Conservation (phyloP, 208 protist genomes). For the Trichomonas gallinae region DNA sequence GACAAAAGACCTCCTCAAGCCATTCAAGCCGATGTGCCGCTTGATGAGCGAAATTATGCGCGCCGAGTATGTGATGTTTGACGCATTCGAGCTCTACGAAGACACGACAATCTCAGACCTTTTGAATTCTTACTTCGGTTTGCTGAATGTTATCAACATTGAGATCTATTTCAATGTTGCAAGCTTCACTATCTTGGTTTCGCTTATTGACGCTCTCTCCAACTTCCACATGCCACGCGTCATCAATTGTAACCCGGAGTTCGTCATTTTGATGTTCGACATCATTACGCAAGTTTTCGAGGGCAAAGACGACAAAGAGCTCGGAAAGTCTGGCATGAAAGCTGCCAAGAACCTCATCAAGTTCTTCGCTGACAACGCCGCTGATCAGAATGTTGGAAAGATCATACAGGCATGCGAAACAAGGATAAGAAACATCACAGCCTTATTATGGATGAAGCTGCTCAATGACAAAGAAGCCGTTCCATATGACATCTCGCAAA, state of each 20-base stretch:
- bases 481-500: neutral
- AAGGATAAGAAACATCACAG: neutral
- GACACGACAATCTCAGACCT: neutral
- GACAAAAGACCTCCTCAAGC: neutral
- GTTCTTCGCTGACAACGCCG: neutral
- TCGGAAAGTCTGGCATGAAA: neutral
- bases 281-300: neutral
- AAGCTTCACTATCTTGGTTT: neutral
- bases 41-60: neutral
- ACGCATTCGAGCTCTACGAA: neutral
- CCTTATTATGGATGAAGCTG: neutral
- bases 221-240: neutral
- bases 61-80: neutral
- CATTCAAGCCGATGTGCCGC: neutral
- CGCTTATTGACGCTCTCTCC: neutral
- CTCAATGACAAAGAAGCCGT: neutral
- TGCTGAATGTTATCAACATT: neutral
- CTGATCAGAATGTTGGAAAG: neutral
- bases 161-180: neutral
- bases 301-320: neutral
- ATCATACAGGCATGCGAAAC: neutral
- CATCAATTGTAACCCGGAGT: neutral
- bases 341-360: neutral
- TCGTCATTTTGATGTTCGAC: neutral
- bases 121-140: neutral